A percentile compares a stretch with the other conserved stretches of the same genome.
These are phyloP conservation scores for Fusarium heterosporum DNA, from an alignment of 2,329 filamentous ascomycete species.

Conservation along the genomic window DNA sequence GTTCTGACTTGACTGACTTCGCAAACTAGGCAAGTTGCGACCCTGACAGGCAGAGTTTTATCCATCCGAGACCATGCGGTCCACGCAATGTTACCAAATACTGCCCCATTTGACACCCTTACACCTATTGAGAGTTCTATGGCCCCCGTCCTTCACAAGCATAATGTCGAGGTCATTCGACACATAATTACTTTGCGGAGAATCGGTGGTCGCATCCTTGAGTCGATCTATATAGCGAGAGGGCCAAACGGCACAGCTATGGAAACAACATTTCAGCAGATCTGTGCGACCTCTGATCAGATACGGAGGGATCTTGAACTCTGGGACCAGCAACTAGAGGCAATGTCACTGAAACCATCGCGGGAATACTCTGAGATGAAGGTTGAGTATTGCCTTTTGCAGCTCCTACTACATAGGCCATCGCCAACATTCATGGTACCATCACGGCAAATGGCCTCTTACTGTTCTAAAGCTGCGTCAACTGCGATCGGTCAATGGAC, in stretches of 20 bases:
- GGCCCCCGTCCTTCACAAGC: neutral
- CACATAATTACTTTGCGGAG: neutral
- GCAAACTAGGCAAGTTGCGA: conserved; percentile 3
- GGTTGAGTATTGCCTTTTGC: conserved; percentile 7
- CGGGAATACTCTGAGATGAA: neutral
- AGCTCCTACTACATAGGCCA: neutral
- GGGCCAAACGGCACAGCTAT: conserved; percentile 5
- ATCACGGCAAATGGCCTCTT: neutral
- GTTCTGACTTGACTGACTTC: neutral
- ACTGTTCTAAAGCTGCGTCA: neutral
- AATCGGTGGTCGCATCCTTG: conserved; percentile 4
- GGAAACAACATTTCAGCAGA: conserved; percentile 12
- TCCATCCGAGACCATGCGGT: conserved; percentile 8
- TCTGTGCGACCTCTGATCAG: neutral
- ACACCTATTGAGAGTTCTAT: neutral
- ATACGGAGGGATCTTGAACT: conserved; percentile 6
- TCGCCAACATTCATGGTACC: neutral
- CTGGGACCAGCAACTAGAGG: neutral
- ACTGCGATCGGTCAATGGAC: conserved; percentile 6
- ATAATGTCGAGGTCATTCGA: neutral
- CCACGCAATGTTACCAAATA: neutral
- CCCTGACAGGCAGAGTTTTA: neutral
- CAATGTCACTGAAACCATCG: neutral
- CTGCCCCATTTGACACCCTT: neutral
- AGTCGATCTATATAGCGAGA: conserved; percentile 13